Percentiles rank a stretch among this genome's conserved stretches.
phyloP scores from a whole-genome alignment of 352 stramenopile genomes.

The Saprolegnia diclina region DNA sequence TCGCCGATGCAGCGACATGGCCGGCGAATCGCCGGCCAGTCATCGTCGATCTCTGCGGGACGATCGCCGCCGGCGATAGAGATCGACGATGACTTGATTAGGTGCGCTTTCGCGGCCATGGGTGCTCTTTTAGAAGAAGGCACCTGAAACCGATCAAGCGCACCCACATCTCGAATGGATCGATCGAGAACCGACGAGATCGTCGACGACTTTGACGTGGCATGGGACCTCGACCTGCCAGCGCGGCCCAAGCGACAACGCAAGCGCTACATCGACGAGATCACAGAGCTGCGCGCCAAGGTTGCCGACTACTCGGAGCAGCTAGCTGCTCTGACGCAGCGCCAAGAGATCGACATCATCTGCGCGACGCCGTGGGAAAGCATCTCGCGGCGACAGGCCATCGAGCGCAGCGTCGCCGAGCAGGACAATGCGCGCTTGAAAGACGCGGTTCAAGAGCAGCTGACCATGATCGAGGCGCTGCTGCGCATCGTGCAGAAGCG shows the following conservation, averaged over 20 bases:
- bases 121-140: too few relatives aligned
- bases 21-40: too few relatives aligned
- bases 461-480: conserved; percentile 1
- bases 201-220: too few relatives aligned
- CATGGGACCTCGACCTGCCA: too few relatives aligned
- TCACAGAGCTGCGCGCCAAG: neutral
- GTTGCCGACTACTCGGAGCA: neutral
- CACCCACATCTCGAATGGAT: too few relatives aligned
- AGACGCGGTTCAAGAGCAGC: neutral
- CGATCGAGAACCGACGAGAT: too few relatives aligned
- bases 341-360: neutral
- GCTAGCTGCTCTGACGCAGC: neutral
- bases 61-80: too few relatives aligned
- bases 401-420: conserved; percentile 1
- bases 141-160: too few relatives aligned
- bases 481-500: conserved; percentile 18
- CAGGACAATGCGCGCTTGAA: conserved; percentile 10
- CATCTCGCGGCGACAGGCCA: conserved; percentile 9
- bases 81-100: too few relatives aligned
- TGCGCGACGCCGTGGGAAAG: conserved; percentile 1
- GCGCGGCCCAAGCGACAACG: neutral
- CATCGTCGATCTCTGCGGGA: too few relatives aligned
- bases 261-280: neutral
- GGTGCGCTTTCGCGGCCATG: too few relatives aligned
- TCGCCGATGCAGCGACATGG: too few relatives aligned